phyloP scores from a whole-genome alignment of 2,329 filamentous ascomycete genomes.

The Trichoderma sp. region DNA sequence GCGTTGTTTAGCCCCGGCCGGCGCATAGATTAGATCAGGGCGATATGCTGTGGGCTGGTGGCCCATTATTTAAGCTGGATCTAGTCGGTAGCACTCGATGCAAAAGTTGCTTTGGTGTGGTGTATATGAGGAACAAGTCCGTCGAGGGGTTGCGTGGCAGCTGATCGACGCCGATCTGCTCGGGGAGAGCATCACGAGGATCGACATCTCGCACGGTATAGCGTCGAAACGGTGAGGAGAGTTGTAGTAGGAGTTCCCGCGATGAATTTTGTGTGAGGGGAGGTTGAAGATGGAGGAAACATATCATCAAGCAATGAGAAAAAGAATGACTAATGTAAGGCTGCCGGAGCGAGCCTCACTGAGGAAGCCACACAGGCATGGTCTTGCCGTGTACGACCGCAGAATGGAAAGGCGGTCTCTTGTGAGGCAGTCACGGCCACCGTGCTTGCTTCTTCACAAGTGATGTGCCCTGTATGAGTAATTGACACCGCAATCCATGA shows the following conservation, averaged over 20 bases:
- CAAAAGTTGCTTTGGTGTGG: background rate
- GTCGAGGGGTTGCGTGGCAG: conserved; percentile 11
- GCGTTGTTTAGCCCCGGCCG: conserved; percentile 11
- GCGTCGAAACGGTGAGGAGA: background rate
- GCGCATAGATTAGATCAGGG: conserved; percentile 13
- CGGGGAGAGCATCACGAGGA: conserved; percentile 18
- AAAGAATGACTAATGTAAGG: background rate
- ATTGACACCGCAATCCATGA: background rate
- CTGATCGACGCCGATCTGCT: conserved; percentile 16
- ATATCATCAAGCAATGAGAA: background rate
- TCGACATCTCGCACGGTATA: conserved; percentile 9
- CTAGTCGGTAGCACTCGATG: conserved; percentile 1
- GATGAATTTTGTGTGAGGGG: conserved; percentile 10
- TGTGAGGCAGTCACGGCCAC: background rate
- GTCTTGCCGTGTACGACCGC: background rate
- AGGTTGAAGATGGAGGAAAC: background rate
- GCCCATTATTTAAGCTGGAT: conserved; percentile 16
- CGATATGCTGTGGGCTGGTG: conserved; percentile 15
- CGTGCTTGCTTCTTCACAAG: background rate
- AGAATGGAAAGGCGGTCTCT: background rate
- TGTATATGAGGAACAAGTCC: conserved; percentile 1
- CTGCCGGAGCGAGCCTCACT: background rate
- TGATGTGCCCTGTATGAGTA: background rate
- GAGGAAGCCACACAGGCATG: conserved; percentile 14
- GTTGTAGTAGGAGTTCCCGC: background rate